These are phyloP conservation scores for Pleurotus citrinopileatus DNA, from an alignment of 768 basidiomycete genomes.

Conservation along the genomic window DNA sequence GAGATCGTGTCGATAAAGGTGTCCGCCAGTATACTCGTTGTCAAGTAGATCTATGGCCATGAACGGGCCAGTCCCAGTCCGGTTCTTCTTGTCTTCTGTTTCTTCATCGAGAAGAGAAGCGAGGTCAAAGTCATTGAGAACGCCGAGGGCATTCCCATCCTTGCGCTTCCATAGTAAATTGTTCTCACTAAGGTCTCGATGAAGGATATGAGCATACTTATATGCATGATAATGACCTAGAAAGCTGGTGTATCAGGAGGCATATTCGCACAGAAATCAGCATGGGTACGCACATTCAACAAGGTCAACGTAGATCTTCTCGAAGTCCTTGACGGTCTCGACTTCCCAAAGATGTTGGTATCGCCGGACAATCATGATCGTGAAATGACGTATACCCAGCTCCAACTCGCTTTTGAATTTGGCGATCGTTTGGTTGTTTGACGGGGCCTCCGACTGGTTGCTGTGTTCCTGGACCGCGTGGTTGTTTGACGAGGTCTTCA, in stretches of 20 bases:
- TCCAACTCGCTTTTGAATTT: background rate
- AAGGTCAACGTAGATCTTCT: constrained; percentile 24
- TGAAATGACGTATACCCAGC: constrained; percentile 11
- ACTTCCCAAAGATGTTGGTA: constrained; percentile 22
- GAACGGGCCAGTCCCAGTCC: background rate
- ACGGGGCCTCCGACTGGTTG: background rate
- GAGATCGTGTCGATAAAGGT: background rate
- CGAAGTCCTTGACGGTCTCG: constrained; percentile 21
- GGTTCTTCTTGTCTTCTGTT: background rate
- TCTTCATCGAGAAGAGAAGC: background rate
- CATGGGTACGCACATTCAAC: constrained; percentile 24
- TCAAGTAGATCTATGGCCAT: background rate
- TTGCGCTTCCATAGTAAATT: constrained; percentile 23
- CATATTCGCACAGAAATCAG: no score
- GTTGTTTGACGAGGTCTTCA: no score
- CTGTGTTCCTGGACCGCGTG: no score
- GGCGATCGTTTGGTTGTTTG: constrained; percentile 1
- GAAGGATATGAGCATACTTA: constrained; percentile 19
- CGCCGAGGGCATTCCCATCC: background rate
- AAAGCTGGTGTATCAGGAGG: background rate
- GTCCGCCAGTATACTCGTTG: background rate
- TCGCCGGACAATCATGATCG: constrained; percentile 15
- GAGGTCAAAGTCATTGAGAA: background rate
- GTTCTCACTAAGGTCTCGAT: constrained; percentile 28
- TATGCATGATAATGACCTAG: constrained; percentile 24